Evolutionary conservation across 1,139 yeast genomes (phyloP).

Genomic region (Kodamaea sp.): DNA sequence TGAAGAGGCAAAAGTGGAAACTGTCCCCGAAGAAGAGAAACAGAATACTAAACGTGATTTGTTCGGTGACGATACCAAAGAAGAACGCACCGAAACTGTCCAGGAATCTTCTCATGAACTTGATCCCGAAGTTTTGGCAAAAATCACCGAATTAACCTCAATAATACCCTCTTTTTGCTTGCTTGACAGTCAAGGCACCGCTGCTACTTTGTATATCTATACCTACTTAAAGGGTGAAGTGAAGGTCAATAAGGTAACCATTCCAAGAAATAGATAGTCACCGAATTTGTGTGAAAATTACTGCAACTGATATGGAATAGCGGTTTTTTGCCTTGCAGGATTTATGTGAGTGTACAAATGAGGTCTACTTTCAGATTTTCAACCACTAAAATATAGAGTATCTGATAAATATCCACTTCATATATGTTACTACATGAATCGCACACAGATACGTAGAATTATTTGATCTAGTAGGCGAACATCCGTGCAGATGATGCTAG

Average conservation of each 20-base stretch:
- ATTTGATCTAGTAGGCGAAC: too few species aligned
- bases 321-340: too few species aligned
- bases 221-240: slow-evolving; percentile 80
- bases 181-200: slow-evolving; percentile 75
- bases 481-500: too few species aligned
- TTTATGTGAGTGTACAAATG: too few species aligned
- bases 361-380: too few species aligned
- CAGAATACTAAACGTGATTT: slow-evolving; percentile 3
- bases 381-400: too few species aligned
- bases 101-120: slow-evolving; percentile 15
- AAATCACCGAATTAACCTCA: slow-evolving; percentile 18
- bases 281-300: too few species aligned
- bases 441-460: too few species aligned
- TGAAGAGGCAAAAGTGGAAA: slow-evolving; percentile 2
- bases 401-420: too few species aligned
- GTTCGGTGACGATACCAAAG: slow-evolving; percentile 12
- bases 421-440: too few species aligned
- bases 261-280: slow-evolving; percentile 5
- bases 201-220: slow-evolving; percentile 83
- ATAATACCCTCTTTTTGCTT: slow-evolving; percentile 86
- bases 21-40: slow-evolving; percentile 1
- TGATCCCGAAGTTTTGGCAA: slow-evolving; percentile 17
- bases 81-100: slow-evolving; percentile 11
- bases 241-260: slow-evolving; percentile 83
- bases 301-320: too few species aligned